These are phyloP conservation scores for Botrytis byssoidea DNA, from an alignment of 2,329 filamentous ascomycete species.

Conservation along the genomic window DNA sequence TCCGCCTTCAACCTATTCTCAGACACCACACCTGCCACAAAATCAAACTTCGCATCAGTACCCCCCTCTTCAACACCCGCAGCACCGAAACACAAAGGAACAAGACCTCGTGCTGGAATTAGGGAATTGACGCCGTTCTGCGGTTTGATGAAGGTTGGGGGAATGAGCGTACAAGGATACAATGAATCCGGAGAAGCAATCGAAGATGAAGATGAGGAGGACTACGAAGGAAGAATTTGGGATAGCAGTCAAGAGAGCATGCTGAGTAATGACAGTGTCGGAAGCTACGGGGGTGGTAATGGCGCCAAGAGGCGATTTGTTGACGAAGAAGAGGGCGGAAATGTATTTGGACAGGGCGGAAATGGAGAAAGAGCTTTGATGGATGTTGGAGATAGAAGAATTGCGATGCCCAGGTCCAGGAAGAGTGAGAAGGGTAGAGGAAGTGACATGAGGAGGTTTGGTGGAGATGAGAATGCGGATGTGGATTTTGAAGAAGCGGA, in stretches of 20 bases:
- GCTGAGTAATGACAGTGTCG: constrained; percentile 25
- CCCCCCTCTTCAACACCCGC: constrained; percentile 35
- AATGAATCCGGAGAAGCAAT: constrained; percentile 39
- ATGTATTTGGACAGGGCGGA: constrained; percentile 7
- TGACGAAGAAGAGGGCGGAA: constrained; percentile 30
- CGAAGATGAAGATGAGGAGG: constrained; percentile 37
- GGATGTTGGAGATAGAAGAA: constrained; percentile 33
- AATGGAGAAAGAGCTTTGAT: constrained; percentile 12
- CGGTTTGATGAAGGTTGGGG: constrained; percentile 74
- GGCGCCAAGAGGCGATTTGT: constrained; percentile 33
- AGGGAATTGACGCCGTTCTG: constrained; percentile 77
- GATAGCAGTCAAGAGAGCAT: constrained; percentile 35
- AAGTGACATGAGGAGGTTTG: constrained; percentile 25
- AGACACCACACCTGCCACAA: constrained; percentile 34
- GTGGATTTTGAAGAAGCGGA: constrained; percentile 66
- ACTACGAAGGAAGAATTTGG: constrained; percentile 34
- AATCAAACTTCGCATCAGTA: constrained; percentile 9
- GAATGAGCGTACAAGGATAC: constrained; percentile 53
- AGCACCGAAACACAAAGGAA: constrained; percentile 24
- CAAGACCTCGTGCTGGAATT: constrained; percentile 29
- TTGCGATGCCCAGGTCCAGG: constrained; percentile 29
- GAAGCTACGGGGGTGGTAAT: constrained; percentile 3
- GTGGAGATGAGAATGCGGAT: constrained; percentile 48
- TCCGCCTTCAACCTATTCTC: constrained; percentile 54
- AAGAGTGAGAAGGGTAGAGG: constrained; percentile 30